A percentile compares a stretch with the other conserved stretches of the same genome.
Conservation (phyloP, 75 land plant species). For the Azolla pinnata region DNA sequence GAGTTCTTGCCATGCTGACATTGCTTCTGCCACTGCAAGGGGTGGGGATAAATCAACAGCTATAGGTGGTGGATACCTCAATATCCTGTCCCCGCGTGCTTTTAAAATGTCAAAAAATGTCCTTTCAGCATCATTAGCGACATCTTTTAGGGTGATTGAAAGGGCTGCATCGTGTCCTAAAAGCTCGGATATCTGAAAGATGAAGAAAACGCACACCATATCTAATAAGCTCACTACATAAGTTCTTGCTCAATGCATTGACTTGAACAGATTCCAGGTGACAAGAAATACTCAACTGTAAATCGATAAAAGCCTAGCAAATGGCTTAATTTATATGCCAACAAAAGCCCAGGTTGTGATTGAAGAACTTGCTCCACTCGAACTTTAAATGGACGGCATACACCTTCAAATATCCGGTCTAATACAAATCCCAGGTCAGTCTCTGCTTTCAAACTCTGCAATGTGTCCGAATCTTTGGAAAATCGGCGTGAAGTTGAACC, state of each 20-base stretch:
- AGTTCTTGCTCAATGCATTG: no score
- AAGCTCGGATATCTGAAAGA: constrained; percentile 69
- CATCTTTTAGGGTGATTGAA: constrained; percentile 57
- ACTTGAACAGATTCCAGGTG: constrained; percentile 4
- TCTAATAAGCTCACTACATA: neutral
- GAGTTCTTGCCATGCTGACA: constrained; percentile 65
- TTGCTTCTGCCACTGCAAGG: constrained; percentile 79
- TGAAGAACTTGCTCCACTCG: constrained; percentile 98
- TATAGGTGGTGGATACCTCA: constrained; percentile 73
- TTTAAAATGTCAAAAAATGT: constrained; percentile 87
- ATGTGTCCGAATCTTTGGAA: constrained; percentile 28
- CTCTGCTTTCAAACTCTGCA: constrained; percentile 40
- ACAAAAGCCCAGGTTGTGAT: constrained; percentile 76
- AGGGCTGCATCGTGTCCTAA: constrained; percentile 82
- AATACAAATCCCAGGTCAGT: constrained; percentile 68
- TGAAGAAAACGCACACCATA: constrained; percentile 1
- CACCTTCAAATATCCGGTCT: constrained; percentile 96
- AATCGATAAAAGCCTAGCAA: constrained; percentile 76
- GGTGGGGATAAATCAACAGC: constrained; percentile 96
- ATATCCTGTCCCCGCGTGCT: constrained; percentile 74
- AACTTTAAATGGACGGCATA: constrained; percentile 96
- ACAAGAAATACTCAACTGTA: constrained; percentile 44
- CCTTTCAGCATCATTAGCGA: constrained; percentile 75
- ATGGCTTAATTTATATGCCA: constrained; percentile 81
- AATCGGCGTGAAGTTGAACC: constrained; percentile 43